Evolutionary conservation across 352 stramenopile genomes (phyloP), one percentile per base, ranked within the genome.

Genomic region (Paralagenidium karlingii): DNA sequence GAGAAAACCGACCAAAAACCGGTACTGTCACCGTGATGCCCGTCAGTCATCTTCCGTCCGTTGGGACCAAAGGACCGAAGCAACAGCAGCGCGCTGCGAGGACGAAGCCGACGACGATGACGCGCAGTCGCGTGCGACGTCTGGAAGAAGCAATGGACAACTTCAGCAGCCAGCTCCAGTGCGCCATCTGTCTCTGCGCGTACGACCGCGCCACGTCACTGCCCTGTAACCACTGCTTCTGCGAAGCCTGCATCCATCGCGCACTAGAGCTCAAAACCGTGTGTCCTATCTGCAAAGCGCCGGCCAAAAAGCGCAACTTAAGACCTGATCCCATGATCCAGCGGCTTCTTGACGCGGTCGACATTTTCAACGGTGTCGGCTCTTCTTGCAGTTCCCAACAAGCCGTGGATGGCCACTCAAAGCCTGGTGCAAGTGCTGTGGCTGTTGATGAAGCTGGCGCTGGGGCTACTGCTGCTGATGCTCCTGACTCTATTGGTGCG

Each of bases 211-310:
- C 78, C 20, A 60, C 70, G 25, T 89, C 78, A 8, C 47, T 92
- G 49, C 78, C 78, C 13, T 92, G 78, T 49, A 85, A 89, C 47
- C 78, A 92, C 58, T 87, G 68, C 51, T 92, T 89, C 52, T 92
- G 78, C 40, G 68, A 87, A 43, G 71, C 86, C 43, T 92, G 78
- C 55, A 92, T 92, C 55, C 63, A 86, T 47, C 73, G 73, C 38
- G 70, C 75, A 29, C 54, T 92, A 11, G 68, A 84, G 48, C 68
- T 89, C 48, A 86, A 85, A 48, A 42, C 66, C 13, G 42, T 68
- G 34, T 92, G 78, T 34, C 78, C 78, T 6, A 88, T 92, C 40
- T 92, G 78, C 63, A 92, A 89, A 55, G 53, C 68, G 34, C 66
- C 70, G 7, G 68, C 70, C 33, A 86, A 80, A 37, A 92, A 89